A percentile compares a stretch with the other conserved stretches of the same genome.
These are phyloP conservation scores for Conticribra weissflogii DNA, from an alignment of 108 stramenopile genomes.

Conservation along the genomic window DNA sequence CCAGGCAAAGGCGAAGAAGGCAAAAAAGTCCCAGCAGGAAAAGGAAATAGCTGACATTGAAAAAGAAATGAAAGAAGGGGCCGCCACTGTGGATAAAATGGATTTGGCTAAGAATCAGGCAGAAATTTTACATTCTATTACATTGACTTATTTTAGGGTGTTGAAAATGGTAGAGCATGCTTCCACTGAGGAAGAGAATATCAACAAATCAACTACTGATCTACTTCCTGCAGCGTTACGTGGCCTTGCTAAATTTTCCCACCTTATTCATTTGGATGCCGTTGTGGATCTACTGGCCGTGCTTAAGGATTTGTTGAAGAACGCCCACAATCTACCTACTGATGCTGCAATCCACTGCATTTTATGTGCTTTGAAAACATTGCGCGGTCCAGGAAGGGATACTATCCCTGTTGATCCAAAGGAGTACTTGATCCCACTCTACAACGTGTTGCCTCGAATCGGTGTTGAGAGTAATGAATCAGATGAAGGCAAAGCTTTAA, in stretches of 20 bases:
- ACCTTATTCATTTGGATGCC: constrained; percentile 75
- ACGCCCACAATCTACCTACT: constrained; percentile 67
- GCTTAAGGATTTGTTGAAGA: constrained; percentile 67
- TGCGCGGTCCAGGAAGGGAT: constrained; percentile 85
- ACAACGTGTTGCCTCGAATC: constrained; percentile 60
- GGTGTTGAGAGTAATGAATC: constrained; percentile 5
- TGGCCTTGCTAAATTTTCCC: constrained; percentile 87
- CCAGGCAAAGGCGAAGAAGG: constrained; percentile 67
- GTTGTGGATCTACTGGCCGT: constrained; percentile 81
- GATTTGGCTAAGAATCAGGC: constrained; percentile 75
- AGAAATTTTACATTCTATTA: constrained; percentile 77
- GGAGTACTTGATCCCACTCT: constrained; percentile 83
- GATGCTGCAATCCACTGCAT: constrained; percentile 84
- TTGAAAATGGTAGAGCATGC: constrained; percentile 59
- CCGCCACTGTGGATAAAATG: constrained; percentile 79
- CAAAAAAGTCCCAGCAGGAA: constrained; percentile 70
- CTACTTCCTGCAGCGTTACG: constrained; percentile 78
- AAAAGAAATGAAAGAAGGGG: constrained; percentile 78
- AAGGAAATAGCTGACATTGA: constrained; percentile 77
- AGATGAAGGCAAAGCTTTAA: not conserved
- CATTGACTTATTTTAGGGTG: constrained; percentile 85
- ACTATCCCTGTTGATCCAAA: constrained; percentile 78
- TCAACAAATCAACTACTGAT: constrained; percentile 12
- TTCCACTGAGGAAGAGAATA: constrained; percentile 20
- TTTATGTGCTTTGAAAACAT: constrained; percentile 79